Evolutionary conservation across 2,329 filamentous ascomycete species (phyloP), one percentile per base, ranked within the genome.

Genomic region (Scedosporium aurantiacum): DNA sequence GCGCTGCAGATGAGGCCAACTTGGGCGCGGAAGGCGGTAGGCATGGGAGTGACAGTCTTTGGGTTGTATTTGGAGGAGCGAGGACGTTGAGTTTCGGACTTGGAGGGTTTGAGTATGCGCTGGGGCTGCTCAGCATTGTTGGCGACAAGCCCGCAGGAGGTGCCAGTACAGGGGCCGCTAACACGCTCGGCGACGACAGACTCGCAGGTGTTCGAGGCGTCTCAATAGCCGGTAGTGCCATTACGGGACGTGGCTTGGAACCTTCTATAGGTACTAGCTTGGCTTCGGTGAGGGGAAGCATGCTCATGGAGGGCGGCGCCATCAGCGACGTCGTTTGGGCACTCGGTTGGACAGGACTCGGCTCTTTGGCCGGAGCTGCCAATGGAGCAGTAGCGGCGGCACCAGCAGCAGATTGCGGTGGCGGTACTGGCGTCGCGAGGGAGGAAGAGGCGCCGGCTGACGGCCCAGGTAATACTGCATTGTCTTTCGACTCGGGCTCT

Each of bases 1-100:
- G 16, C 23, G 6, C n/a, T 1, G 41, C 1, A 27, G 45, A 47
- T 27, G 55, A 23, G 25, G 32, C 10, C 14, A 37, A 14, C 32
- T 37, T 37, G 2, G 52, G 16, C 4, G 37, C 14, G n/a, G 60
- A 57, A 60, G 69, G 70, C 27, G 71, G 71, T 67, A 73, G 71
- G 14, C 71, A 73, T 7, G 73, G 65, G 25, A 71, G 71, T 27
- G 72, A 72, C 60, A 70, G 70, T 63, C 71, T 67, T 62, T 75
- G 75, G 14, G 71, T 68, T 8, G 74, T 73, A 62, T 76, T 76
- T n/a, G 76, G 77, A 12, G 71, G 73, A 37, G 77, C 77, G n/a
- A 79, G 72, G 25, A 78, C 70, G 60, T 75, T 74, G 14, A 74
- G 78, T 64, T 75, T 79, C 41, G 73, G 71, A 58, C 69, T 69